phyloP scores from a whole-genome alignment of 257 asterid genomes.

The Solanum chilense region DNA sequence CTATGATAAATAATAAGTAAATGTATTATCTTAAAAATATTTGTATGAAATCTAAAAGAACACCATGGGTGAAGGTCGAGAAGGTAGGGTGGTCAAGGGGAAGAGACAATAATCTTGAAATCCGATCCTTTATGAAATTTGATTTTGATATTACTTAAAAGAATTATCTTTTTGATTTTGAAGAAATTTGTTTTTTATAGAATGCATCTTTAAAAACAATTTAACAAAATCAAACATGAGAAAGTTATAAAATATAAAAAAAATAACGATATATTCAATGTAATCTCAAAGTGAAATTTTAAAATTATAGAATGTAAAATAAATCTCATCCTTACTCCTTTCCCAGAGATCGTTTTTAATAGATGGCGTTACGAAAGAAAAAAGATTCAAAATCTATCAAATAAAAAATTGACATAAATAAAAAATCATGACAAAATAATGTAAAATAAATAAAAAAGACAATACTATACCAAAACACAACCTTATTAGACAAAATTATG shows the following conservation, averaged over 20 bases:
- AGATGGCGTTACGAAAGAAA: no score
- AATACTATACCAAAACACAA: no score
- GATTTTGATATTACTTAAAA: not conserved
- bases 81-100: not conserved
- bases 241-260: not conserved
- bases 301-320: not conserved
- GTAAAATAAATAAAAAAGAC: not conserved
- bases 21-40: not conserved
- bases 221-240: not conserved
- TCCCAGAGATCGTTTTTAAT: no score
- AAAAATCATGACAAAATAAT: not conserved
- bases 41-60: not conserved
- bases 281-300: not conserved
- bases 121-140: not conserved
- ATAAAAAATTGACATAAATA: no score
- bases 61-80: not conserved
- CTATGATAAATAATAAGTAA: no score
- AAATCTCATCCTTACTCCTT: no score
- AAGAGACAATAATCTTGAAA: not conserved
- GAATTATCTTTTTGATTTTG: not conserved
- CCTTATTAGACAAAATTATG: no score
- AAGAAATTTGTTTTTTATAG: not conserved
- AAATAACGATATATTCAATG: not conserved
- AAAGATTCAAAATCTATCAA: no score
- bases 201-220: not conserved